These are phyloP conservation scores for Brettanomyces sp. DNA, from an alignment of 805 yeast species.

Conservation along the genomic window DNA sequence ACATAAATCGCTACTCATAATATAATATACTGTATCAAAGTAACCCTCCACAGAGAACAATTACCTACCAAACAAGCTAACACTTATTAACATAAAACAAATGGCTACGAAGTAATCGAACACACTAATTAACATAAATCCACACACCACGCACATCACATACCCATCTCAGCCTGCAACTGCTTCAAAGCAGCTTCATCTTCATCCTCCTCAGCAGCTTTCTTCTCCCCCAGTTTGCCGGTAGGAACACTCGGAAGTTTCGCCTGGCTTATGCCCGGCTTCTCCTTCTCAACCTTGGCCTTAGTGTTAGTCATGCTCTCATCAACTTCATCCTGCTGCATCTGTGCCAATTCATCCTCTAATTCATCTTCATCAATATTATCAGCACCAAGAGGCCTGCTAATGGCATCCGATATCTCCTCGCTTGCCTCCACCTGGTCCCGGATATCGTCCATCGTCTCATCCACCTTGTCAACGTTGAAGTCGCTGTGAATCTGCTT, in stretches of 20 bases:
- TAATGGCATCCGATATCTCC: slow-evolving; percentile 92
- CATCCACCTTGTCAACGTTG: slow-evolving; percentile 93
- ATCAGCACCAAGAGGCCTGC: slow-evolving; percentile 84
- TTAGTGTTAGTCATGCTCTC: slow-evolving; percentile 30
- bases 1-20: too few relatives aligned
- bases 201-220: slow-evolving; percentile 65
- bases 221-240: slow-evolving; percentile 34
- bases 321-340: slow-evolving; percentile 75
- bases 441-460: slow-evolving; percentile 95
- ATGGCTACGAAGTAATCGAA: too few relatives aligned
- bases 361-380: slow-evolving; percentile 82
- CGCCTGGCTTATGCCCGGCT: slow-evolving; percentile 7
- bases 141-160: slow-evolving; percentile 26
- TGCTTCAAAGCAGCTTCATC: slow-evolving; percentile 77
- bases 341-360: slow-evolving; percentile 82
- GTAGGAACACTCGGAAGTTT: slow-evolving; percentile 40
- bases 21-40: too few relatives aligned
- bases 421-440: slow-evolving; percentile 94
- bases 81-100: too few relatives aligned
- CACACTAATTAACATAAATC: not conserved
- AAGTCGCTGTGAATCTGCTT: slow-evolving; percentile 91
- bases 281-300: slow-evolving; percentile 18
- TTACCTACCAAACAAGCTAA: too few relatives aligned
- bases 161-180: slow-evolving; percentile 80
- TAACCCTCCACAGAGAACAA: too few relatives aligned